Evolutionary conservation across 805 yeast genomes (phyloP).

Genomic region (Candida hungchunana): DNA sequence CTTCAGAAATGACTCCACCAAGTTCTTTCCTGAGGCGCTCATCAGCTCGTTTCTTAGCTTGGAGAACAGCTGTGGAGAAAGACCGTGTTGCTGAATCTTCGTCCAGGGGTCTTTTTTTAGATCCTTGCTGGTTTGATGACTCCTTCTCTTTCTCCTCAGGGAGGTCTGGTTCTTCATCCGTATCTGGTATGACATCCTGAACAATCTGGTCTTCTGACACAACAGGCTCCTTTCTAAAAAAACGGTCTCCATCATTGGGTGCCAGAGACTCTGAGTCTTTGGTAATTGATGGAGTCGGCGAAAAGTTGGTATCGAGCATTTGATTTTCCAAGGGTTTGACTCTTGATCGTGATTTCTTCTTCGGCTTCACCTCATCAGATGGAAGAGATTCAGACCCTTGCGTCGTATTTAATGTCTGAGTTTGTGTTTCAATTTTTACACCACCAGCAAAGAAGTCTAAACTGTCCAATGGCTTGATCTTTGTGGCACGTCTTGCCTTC

Average conservation of each 20-base stretch:
- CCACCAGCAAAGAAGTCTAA: conserved; percentile 39
- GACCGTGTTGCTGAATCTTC: conserved; percentile 7
- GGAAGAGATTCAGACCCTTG: neutral
- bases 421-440: conserved; percentile 6
- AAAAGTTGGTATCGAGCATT: conserved; percentile 8
- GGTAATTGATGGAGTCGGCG: no score
- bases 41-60: conserved; percentile 21
- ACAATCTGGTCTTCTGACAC: no score
- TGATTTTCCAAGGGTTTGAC: conserved; percentile 6
- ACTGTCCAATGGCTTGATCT: conserved; percentile 32
- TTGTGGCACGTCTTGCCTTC: conserved; percentile 14
- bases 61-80: conserved; percentile 16
- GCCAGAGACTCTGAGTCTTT: neutral
- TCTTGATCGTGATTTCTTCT: conserved; percentile 6
- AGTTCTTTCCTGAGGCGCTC: conserved; percentile 18
- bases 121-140: neutral
- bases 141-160: neutral
- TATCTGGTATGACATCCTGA: no score
- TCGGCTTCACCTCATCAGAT: neutral
- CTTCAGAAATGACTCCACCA: conserved; percentile 12
- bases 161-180: neutral
- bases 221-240: no score
- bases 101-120: neutral
- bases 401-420: neutral
- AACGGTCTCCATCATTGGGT: neutral